phyloP scores from a whole-genome alignment of 169 alveolate species.

The Plasmodium inui region DNA sequence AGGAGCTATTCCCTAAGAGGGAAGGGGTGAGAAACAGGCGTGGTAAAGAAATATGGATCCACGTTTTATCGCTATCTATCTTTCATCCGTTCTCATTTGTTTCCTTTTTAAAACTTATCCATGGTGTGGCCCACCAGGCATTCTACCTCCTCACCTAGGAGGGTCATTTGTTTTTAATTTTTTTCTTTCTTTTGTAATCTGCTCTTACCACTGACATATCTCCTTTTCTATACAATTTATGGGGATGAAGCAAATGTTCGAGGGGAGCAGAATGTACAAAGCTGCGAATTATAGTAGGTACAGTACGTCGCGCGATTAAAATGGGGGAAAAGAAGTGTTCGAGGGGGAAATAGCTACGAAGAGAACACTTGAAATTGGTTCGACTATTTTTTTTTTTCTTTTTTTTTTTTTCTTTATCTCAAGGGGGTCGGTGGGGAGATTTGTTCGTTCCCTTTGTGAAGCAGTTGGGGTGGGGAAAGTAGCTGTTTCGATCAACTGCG shows the following conservation, averaged over 20 bases:
- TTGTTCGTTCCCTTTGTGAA: not conserved
- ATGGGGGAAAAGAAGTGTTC: not conserved
- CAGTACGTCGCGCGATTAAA: not conserved
- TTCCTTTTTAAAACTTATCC: not conserved
- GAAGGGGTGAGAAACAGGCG: not conserved
- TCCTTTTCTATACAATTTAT: not conserved
- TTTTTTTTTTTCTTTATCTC: not conserved
- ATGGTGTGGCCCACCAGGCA: not conserved
- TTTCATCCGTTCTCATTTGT: not conserved
- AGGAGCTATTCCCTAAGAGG: conserved; percentile 84
- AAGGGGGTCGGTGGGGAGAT: not conserved
- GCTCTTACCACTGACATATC: conserved; percentile 65
- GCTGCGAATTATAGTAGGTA: not conserved
- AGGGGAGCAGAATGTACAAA: not conserved
- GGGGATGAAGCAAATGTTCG: not conserved
- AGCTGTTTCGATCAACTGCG: not conserved
- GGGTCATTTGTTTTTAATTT: not conserved
- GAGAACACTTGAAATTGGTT: not conserved
- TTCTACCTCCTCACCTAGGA: not conserved
- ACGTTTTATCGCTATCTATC: not conserved
- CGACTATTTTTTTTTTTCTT: not conserved
- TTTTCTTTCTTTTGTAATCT: not conserved
- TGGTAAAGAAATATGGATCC: not conserved
- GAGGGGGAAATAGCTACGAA: not conserved
- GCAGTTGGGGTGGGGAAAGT: not conserved